Conservation (phyloP, 176 grass and related monocot species). For the Oryza rufipogon region DNA sequence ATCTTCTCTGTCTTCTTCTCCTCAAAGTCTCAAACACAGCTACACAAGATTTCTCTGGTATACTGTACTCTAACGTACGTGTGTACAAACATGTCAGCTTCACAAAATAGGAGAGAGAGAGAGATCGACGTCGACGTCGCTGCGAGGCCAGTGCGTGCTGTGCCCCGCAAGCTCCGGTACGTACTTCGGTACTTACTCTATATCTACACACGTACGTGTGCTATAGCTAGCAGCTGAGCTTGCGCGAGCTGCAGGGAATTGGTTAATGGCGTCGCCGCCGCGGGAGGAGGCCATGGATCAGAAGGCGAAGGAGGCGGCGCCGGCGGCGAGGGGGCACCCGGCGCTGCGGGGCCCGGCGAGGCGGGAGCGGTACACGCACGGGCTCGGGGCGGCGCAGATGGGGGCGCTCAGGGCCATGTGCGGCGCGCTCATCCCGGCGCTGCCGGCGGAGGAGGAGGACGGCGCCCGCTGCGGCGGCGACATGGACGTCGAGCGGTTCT, state of each 20-base stretch:
- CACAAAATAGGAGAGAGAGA: no score
- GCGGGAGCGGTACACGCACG: constrained; percentile 62
- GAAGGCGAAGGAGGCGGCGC: neutral
- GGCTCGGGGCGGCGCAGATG: constrained; percentile 60
- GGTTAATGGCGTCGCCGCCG: neutral
- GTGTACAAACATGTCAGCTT: no score
- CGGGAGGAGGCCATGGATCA: neutral
- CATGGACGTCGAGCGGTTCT: constrained; percentile 60
- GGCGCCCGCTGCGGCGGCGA: neutral
- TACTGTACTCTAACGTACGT: no score
- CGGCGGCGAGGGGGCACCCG: constrained; percentile 44
- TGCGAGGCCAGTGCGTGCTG: no score
- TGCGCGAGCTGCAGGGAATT: neutral
- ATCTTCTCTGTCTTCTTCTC: no score
- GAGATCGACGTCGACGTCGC: no score
- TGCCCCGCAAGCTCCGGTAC: neutral
- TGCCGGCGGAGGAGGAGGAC: constrained; percentile 29
- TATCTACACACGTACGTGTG: neutral
- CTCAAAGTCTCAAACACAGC: no score
- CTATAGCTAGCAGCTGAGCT: no score
- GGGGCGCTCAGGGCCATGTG: constrained; percentile 70
- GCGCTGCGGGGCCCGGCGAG: constrained; percentile 40
- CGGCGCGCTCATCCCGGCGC: constrained; percentile 63
- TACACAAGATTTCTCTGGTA: no score
- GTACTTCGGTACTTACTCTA: neutral